Evolutionary conservation across 192 early-diverging fungal species (phyloP), one percentile per base, ranked within the genome.

Genomic region (Coemansia sp.): DNA sequence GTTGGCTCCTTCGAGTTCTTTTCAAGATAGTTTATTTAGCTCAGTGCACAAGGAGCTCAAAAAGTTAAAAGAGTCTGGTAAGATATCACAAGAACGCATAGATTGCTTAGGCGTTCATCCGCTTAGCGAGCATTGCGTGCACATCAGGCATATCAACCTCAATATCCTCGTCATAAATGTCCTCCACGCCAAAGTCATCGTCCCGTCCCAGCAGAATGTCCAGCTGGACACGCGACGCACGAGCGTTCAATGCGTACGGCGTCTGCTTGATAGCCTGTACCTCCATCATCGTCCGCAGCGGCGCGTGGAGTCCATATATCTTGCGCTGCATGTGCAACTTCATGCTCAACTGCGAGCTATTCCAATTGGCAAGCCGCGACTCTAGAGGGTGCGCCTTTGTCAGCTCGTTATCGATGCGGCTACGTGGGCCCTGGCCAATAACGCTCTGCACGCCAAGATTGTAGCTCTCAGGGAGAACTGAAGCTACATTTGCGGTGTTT

Each of bases 241-340:
- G 59, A 35, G 72, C 59, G 59, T 64, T 61, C 38, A 73, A 56
- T 49, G 71, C 52, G 20, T 68, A 50, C 35, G 69, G 59, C 55
- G 55, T 44, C 61, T 73, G 64, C 37, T 65, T 59, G 71, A 84
- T 73, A 6, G 94, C 69, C 52, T 78, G 85, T 58, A 88, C 85
- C 72, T 98, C 95, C 95, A 98, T 98, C 68, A 94, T 90, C 74
- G 94, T 82, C 68, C 92, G 89, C 71, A 99, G 84, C 34, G 95
- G 97, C n/a, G 91, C 91, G 71, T 96, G 94, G 59, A 95, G 80
- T 24, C 95, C 97, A 73, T 94, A 93, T 18, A 89, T 64, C 67
- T 87, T 85, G 49, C 92, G 89, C 53, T 90, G 88, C 88, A 97
- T 85, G 58, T 87, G 86, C 65, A 94, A 78, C 75, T 94, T 92